A percentile compares a stretch with the other conserved stretches of the same genome.
Evolutionary conservation across 768 basidiomycete species (phyloP).

Genomic region (Xerocomus potaroensis): DNA sequence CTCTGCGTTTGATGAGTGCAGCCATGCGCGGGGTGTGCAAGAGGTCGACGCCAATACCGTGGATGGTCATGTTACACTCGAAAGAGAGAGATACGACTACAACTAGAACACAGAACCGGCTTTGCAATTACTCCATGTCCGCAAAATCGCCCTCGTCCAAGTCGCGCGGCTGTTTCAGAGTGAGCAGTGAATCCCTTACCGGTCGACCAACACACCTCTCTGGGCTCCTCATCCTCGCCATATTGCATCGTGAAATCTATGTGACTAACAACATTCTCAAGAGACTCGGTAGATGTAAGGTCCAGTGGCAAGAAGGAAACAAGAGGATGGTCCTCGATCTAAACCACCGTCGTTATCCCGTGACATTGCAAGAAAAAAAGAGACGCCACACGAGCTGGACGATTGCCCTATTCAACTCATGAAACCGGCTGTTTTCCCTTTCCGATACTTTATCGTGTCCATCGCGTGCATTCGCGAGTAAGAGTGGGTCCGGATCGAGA

Average conservation of each 20-base stretch:
- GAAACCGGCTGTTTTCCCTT: slow-evolving; percentile 78
- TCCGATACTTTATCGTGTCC: slow-evolving; percentile 41
- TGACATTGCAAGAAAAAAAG: neutral
- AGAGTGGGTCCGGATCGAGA: slow-evolving; percentile 90
- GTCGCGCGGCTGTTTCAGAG: slow-evolving; percentile 68
- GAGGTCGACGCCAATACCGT: slow-evolving; percentile 77
- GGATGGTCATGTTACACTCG: slow-evolving; percentile 47
- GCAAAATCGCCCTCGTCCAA: slow-evolving; percentile 91
- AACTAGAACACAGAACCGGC: neutral
- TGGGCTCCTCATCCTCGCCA: slow-evolving; percentile 97
- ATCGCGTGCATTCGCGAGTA: slow-evolving; percentile 57
- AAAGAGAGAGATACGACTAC: neutral
- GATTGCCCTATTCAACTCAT: slow-evolving; percentile 90
- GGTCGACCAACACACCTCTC: slow-evolving; percentile 55
- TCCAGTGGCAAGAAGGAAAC: slow-evolving; percentile 97
- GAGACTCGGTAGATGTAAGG: slow-evolving; percentile 82
- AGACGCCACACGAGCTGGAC: slow-evolving; percentile 82
- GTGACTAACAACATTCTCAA: slow-evolving; percentile 89
- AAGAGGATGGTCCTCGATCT: slow-evolving; percentile 99
- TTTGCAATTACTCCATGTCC: slow-evolving; percentile 51
- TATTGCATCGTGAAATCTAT: slow-evolving; percentile 99
- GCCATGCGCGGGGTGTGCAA: slow-evolving; percentile 64
- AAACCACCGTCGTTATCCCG: neutral
- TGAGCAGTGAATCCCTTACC: slow-evolving; percentile 3
- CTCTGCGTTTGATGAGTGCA: slow-evolving; percentile 47